Conservation (phyloP, 352 stramenopile genomes). For the Phytophthora constricta region DNA sequence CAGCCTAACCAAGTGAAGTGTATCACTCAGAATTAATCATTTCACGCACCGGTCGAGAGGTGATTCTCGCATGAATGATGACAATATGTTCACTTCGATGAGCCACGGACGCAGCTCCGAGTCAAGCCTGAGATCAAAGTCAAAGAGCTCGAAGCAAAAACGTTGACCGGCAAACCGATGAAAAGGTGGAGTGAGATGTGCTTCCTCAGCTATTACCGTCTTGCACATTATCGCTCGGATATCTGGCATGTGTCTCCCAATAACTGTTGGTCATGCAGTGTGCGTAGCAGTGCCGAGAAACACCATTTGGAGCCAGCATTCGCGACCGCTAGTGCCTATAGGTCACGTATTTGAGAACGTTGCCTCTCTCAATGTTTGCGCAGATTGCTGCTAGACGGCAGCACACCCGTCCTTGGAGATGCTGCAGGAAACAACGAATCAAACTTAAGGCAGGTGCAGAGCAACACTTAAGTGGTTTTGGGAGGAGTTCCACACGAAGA, state of each 20-base stretch:
- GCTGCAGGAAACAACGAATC: conserved; percentile 21
- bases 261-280: conserved; percentile 41
- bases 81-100: conserved; percentile 81
- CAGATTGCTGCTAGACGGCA: conserved; percentile 51
- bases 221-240: conserved; percentile 73
- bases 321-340: conserved; percentile 72
- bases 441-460: conserved; percentile 52
- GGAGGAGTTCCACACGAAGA: conserved; percentile 79
- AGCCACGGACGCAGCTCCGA: conserved; percentile 62
- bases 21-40: conserved; percentile 78
- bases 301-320: conserved; percentile 77
- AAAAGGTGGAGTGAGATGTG: conserved; percentile 68
- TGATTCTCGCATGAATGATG: conserved; percentile 80
- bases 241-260: conserved; percentile 45
- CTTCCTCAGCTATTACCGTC: conserved; percentile 74
- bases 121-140: conserved; percentile 81
- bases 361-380: conserved; percentile 64
- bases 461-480: conserved; percentile 73
- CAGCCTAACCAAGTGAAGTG: conserved; percentile 80
- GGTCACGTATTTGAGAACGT: conserved; percentile 80
- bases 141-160: conserved; percentile 78
- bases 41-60: conserved; percentile 79
- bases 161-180: conserved; percentile 61
- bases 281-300: conserved; percentile 54
- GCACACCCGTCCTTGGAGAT: conserved; percentile 14